These are phyloP conservation scores for Polyporus tsugae DNA, from an alignment of 1,284 basidiomycete genomes.

Conservation along the genomic window DNA sequence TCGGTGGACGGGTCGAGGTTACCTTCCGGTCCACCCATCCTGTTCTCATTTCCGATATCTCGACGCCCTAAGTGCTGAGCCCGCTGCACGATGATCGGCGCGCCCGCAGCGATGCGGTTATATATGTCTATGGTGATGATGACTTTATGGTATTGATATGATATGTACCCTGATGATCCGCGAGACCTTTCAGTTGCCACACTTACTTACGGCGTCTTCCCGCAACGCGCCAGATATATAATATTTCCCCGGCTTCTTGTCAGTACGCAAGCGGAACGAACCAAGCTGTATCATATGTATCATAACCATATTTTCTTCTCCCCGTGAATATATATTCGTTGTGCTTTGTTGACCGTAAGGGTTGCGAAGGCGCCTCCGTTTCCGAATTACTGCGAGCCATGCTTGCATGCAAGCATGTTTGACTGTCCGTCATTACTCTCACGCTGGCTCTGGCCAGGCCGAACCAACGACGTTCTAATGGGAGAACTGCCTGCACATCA, in stretches of 20 bases:
- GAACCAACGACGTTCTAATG: no score
- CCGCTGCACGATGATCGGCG: constrained; percentile 17
- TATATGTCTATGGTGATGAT: no score
- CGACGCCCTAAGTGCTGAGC: constrained; percentile 12
- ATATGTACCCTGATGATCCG: constrained; percentile 29
- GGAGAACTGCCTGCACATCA: no score
- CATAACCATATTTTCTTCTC: constrained; percentile 21
- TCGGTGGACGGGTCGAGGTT: no score
- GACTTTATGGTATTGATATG: no score
- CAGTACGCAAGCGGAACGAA: constrained; percentile 17
- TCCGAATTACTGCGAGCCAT: no score
- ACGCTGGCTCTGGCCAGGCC: no score
- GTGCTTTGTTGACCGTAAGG: no score
- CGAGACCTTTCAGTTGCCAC: constrained; percentile 26
- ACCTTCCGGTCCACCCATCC: neutral
- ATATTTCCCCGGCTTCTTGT: constrained; percentile 18
- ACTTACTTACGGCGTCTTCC: constrained; percentile 19
- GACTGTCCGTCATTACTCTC: no score
- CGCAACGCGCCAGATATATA: constrained; percentile 17
- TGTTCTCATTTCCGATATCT: neutral
- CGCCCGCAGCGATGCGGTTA: constrained; percentile 12
- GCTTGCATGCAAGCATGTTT: no score
- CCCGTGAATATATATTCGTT: constrained; percentile 16
- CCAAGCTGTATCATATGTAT: constrained; percentile 33
- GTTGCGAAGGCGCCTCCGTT: no score